These are phyloP conservation scores for Arabis hirsuta DNA, from an alignment of 345 rosid genomes.

Conservation along the genomic window DNA sequence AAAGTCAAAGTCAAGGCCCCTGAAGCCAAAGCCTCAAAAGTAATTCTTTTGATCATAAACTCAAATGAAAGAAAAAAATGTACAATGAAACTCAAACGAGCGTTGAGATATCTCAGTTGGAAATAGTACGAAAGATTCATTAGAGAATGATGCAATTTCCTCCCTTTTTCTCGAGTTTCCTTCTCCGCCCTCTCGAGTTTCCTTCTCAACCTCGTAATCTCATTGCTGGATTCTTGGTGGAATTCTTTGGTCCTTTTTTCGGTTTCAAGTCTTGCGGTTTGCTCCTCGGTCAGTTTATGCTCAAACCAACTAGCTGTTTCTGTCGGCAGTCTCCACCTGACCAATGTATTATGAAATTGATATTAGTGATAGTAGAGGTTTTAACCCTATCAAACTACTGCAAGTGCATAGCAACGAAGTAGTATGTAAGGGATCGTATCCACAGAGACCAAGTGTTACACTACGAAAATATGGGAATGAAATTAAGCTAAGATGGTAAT, in stretches of 20 bases:
- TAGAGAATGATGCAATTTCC: slow-evolving; percentile 55
- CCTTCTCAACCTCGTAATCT: slow-evolving; percentile 61
- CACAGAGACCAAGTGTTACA: too few species aligned
- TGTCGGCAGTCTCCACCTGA: slow-evolving; percentile 64
- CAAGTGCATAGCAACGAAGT: too few species aligned
- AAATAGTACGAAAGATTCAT: not conserved
- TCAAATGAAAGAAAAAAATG: too few species aligned
- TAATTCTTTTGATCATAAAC: not conserved
- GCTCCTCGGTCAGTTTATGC: slow-evolving; percentile 66
- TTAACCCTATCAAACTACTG: too few species aligned
- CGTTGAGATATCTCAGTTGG: not conserved
- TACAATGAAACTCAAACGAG: not conserved
- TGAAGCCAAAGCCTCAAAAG: not conserved
- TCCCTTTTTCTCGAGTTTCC: slow-evolving; percentile 58
- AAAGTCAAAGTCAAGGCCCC: too few species aligned
- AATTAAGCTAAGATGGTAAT: too few species aligned
- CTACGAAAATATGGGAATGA: too few species aligned
- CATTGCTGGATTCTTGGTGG: slow-evolving; percentile 60
- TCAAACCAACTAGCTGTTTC: slow-evolving; percentile 63
- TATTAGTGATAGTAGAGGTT: too few species aligned
- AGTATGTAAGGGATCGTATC: too few species aligned
- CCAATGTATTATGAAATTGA: too few species aligned
- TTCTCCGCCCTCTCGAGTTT: slow-evolving; percentile 58
- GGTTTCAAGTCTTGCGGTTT: slow-evolving; percentile 62
- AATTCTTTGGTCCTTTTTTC: slow-evolving; percentile 54